Evolutionary conservation across 371 early-diverging fungal genomes (phyloP).

Genomic region (Mucor mucedo): DNA sequence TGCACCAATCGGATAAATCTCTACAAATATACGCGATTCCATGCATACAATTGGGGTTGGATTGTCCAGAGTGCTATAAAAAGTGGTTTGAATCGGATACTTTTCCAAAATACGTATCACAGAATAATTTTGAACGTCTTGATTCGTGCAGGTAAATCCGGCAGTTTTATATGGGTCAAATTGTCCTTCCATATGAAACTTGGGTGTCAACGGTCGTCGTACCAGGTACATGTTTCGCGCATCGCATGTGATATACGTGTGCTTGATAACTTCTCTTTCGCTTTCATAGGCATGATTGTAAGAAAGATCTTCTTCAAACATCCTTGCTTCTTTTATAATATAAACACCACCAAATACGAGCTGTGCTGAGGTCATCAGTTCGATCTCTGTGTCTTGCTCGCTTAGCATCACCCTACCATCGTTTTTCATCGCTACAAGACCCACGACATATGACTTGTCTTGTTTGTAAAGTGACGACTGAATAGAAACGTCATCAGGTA

Average conservation of each 20-base stretch:
- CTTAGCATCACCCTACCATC: constrained; percentile 11
- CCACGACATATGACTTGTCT: neutral
- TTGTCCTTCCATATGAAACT: neutral
- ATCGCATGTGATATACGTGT: neutral
- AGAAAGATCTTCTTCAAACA: constrained; percentile 9
- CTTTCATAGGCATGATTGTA: neutral
- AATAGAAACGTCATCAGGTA: neutral
- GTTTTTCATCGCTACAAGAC: neutral
- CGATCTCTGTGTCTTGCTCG: neutral
- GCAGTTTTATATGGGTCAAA: neutral
- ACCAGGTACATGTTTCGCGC: neutral
- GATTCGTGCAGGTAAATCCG: neutral
- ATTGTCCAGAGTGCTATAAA: too few species aligned
- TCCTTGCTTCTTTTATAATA: neutral
- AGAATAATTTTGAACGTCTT: too few species aligned
- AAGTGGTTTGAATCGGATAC: too few species aligned
- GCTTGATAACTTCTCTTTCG: neutral
- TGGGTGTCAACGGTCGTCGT: neutral
- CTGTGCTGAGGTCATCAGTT: neutral
- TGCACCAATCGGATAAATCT: too few species aligned
- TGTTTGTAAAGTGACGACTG: neutral
- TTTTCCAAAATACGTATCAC: too few species aligned
- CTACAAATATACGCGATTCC: too few species aligned
- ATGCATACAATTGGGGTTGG: too few species aligned
- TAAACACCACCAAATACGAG: neutral